Base-by-base conservation (phyloP, 139 green algal species). In the Dunaliella primolecta region DNA sequence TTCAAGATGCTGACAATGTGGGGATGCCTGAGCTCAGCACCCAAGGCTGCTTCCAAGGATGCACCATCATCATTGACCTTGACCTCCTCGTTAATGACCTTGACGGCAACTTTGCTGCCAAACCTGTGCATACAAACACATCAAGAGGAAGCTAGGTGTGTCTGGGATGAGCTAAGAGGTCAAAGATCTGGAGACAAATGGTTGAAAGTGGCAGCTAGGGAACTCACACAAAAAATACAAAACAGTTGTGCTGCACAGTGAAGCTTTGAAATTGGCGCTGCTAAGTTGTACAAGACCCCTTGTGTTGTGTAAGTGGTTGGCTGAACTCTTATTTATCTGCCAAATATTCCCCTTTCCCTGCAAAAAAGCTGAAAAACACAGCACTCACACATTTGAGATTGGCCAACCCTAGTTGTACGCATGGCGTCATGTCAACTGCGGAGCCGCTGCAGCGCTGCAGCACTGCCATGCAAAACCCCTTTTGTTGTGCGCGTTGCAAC, bases 1-100 rank as follows among this genome's bases (percentile, higher is more conserved):
- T 64, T 89, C 27, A 89, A 83, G 36, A 85, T 91, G 27, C 79
- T 35, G 15, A 91, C 85, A 29, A 91, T 86, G 80, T 86, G 83
- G 34, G 88, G 88, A 75, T 91, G 88, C n/a, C 85, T 82, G 30
- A 91, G 80, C 75, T 88, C 80, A 33, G 84, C 31, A 20, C 75
- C 75, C 7, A 33, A 3, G 1, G 56, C 30, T 7, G 56, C 80
- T 35, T 82, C 55, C 55, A 77, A 46, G 1, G 30, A 15, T n/a
- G n/a, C n/a, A 7, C 15, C 15, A 15, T 64, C 46, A 15, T 7
- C 7, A 7, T 64, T 15, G 15, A 64, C 46, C 30, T 31, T 29
- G 27, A 84, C 31, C 31, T 84, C 80, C 46, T 78, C 29, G 46
- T 84, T 56, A 1, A 84, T 70, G 23, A 91, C 75, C 83, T 91